Conservation (phyloP, 768 basidiomycete species). For the Hortiboletus campestris region DNA sequence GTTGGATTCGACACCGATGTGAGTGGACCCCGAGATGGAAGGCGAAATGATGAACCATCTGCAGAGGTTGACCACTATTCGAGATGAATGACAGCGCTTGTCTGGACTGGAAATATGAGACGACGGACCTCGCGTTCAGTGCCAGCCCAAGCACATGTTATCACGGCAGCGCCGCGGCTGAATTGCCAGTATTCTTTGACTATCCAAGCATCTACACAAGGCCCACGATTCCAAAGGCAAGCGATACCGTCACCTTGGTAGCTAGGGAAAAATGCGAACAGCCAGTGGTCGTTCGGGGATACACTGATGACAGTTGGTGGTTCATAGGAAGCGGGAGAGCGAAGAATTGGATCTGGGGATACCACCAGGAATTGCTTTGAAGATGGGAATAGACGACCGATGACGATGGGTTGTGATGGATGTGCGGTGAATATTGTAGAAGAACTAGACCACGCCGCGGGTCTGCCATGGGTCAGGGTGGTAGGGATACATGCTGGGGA, state of each 20-base stretch:
- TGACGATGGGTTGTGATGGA: conserved; percentile 55
- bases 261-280: conserved; percentile 76
- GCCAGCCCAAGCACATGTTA: conserved; percentile 63
- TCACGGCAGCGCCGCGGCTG: conserved; percentile 50
- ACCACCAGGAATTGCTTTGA: conserved; percentile 61
- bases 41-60: conserved; percentile 48
- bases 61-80: conserved; percentile 53
- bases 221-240: conserved; percentile 63
- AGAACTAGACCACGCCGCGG: conserved; percentile 67
- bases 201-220: conserved; percentile 60
- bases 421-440: conserved; percentile 72
- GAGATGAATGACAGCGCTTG: background rate
- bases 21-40: conserved; percentile 57
- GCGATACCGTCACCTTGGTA: conserved; percentile 53
- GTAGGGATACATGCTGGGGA: background rate
- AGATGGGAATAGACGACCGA: conserved; percentile 67
- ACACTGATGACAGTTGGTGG: conserved; percentile 63
- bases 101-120: background rate
- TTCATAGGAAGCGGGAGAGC: conserved; percentile 48
- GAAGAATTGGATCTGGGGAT: conserved; percentile 50
- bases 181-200: conserved; percentile 58
- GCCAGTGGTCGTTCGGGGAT: conserved; percentile 56
- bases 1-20: conserved; percentile 53
- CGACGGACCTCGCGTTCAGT: conserved; percentile 54
- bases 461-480: conserved; percentile 40